Evolutionary conservation across 305 asterid genomes (phyloP), one percentile per base, ranked within the genome.

Genomic region (Plantago coronopus): DNA sequence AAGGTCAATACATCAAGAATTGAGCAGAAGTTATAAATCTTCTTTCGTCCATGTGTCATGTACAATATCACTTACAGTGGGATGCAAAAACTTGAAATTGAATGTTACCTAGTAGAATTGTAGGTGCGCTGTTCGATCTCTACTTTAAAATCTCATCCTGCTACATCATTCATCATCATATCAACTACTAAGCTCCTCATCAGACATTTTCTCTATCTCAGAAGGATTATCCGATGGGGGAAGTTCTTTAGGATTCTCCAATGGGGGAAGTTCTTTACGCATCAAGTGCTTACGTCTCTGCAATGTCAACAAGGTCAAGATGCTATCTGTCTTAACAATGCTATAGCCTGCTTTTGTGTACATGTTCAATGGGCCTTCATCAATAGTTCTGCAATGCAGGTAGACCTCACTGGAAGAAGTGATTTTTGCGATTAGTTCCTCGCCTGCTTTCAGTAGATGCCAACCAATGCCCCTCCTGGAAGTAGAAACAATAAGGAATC

Each of bases 331-430:
- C 80, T 83, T 75, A 15, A 76, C 88, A 53, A 93, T 61, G 49
- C 55, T 67, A 61, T 89, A 93, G 17, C 97, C 94, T 20, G 97
- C 91, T 80, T 71, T 85, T 8, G 29, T 73, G 44, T 89, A 93
- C 99, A 93, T 89, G 79, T 72, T 81, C 77, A 83, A 75, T 27
- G 97, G 96, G 53, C 78, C 90, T 78, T 78, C 80, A 56, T 93
- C 99, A 21, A 93, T 83, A 68, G 87, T 75, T 74, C 99, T 79
- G 72, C 99, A 93, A 64, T 89, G 99, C 76, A 89, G 85, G 77
- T 83, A 83, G 56, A 79, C 95, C 61, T 83, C 94, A 67, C 75
- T 72, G 20, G 89, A 68, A 38, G 91, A 63, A 73, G 86, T 84
- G 91, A 93, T 83, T 72, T 74, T 75, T 23, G 86, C 70, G 57